These are phyloP conservation scores for Lachancea thermotolerans DNA, from an alignment of 805 yeast genomes.

Conservation along the genomic window DNA sequence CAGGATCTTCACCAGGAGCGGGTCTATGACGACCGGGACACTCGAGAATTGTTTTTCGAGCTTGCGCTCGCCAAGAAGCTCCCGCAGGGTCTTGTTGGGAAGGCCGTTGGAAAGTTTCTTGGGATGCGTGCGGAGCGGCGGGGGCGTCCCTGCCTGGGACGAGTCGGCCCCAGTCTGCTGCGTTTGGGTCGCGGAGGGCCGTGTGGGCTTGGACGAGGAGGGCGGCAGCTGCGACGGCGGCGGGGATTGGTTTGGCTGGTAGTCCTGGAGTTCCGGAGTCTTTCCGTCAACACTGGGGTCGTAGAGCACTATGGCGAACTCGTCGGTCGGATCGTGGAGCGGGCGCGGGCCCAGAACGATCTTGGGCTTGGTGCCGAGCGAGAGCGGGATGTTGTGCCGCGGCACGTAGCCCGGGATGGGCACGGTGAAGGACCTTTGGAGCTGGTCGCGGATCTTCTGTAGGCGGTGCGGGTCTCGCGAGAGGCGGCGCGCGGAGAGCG, in stretches of 20 bases:
- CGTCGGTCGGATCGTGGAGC: conserved; percentile 89
- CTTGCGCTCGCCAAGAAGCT: conserved; percentile 67
- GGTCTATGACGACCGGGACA: conserved; percentile 96
- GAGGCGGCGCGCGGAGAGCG: conserved; percentile 51
- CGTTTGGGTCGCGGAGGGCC: conserved; percentile 14
- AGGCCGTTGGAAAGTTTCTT: conserved; percentile 30
- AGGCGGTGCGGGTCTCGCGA: conserved; percentile 33
- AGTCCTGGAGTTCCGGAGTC: conserved; percentile 15
- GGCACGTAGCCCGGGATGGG: conserved; percentile 45
- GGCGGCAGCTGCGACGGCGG: conserved; percentile 7
- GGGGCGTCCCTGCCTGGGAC: no score
- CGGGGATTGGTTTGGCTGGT: neutral
- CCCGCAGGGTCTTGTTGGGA: conserved; percentile 59
- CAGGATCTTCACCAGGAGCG: conserved; percentile 69
- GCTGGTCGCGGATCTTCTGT: conserved; percentile 35
- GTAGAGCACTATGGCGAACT: conserved; percentile 87
- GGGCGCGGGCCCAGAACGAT: conserved; percentile 77
- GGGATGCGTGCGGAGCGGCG: conserved; percentile 34
- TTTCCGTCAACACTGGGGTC: conserved; percentile 88
- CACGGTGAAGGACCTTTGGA: conserved; percentile 48
- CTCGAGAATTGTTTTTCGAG: conserved; percentile 55
- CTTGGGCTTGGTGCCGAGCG: conserved; percentile 74
- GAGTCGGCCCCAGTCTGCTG: conserved; percentile 28
- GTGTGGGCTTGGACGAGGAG: conserved; percentile 37
- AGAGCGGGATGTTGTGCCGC: conserved; percentile 55